Base-by-base conservation (phyloP, 1,284 basidiomycete genomes). In the Porodaedalea pini region DNA sequence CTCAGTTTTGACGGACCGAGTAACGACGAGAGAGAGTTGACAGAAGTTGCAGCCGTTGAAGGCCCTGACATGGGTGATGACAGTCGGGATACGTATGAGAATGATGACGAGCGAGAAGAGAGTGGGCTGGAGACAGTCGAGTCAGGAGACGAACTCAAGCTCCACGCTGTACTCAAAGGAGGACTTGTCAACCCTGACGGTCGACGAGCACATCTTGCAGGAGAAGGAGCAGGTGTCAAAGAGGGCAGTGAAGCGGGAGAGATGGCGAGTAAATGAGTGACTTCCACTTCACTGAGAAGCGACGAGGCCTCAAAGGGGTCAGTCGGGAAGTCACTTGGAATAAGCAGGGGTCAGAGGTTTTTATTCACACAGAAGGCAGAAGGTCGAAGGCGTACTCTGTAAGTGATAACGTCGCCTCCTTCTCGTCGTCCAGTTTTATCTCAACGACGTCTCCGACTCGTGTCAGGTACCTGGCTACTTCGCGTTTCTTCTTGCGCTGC, bases 401-500 rank as follows among this genome's bases (percentile, higher is more conserved):
- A 25, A 60, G 40, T 1, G 58, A 56, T 27, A 60, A 19, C 13
- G 21, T 10, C 8, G 37, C 29, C 13, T 60, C 36, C 13, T 53
- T 40, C 2, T 17, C 29, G 2, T 51, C 48, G 8, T 36, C 50
- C 4, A 60, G 25, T 27, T 56, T 53, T 23, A 60, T 48, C 11
- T 60, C 58, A 4, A 60, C 50, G n/a, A 56, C 80, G 55, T 85
- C 81, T 27, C 72, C 67, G 50, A 83, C 65, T 23, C 75, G 68
- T 59, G 77, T 77, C 15, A 85, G 65, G 62, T 79, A 85, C 40
- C 69, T 67, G 2, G 73, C 74, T 32, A 82, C 78, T 45, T 81
- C 77, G 59, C 78, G 79, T 50, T 74, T 71, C 56, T 79, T 76
- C 39, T 73, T 71, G 15, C 81, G 75, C 63, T 78, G 81, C 83